Base-by-base conservation (phyloP, 139 green algal genomes). In the Monoraphidium neglectum region DNA sequence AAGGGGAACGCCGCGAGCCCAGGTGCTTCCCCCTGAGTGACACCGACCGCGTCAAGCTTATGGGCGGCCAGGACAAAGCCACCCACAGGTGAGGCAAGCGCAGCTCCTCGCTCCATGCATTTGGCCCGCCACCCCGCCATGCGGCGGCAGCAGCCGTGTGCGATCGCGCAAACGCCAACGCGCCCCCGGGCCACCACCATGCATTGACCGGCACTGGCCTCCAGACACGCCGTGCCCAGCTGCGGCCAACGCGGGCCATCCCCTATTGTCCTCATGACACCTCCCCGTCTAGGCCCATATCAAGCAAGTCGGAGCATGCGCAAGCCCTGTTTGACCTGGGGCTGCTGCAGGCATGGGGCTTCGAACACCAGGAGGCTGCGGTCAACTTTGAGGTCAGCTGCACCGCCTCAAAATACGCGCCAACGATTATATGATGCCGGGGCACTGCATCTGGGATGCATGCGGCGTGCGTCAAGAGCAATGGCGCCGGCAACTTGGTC, bases 321-420 rank as follows among this genome's bases (percentile, higher is more conserved):
- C 73, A 77, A 51, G 21, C 49, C 2, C 68, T 84, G 35, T 84
- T 80, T 40, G 21, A 74, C 68, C 79, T 77, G 49, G 73, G 53
- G 24, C 26, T 74, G 53, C 2, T 49, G 38, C 64, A 68, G 51
- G 24, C 51, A 3, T 35, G 38, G 2, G 53, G 37, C 8, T 74
- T 61, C 53, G 66, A 80, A 47, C 64, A 68, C 49, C 3, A 21
- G 8, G 64, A 74, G 64, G 64, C 74, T 1, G 8, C 4, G 1
- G 21, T 12, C 1, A 12, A 67, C 21, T 68, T 73, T 16, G 54
- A 30, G 21, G 13, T 15, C 47, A 56, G 12, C 13, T 56, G 47
- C 47, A 12, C 16, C 13, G 13, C 47, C 16, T 12, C 47, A 56
- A 24, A 12, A 12, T 56, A 12, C 16, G 47, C 47, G 47, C 47